Percentiles rank a stretch among this genome's conserved stretches.
These are phyloP conservation scores for Lactarius hatsudake DNA, from an alignment of 768 basidiomycete genomes.

Conservation along the genomic window DNA sequence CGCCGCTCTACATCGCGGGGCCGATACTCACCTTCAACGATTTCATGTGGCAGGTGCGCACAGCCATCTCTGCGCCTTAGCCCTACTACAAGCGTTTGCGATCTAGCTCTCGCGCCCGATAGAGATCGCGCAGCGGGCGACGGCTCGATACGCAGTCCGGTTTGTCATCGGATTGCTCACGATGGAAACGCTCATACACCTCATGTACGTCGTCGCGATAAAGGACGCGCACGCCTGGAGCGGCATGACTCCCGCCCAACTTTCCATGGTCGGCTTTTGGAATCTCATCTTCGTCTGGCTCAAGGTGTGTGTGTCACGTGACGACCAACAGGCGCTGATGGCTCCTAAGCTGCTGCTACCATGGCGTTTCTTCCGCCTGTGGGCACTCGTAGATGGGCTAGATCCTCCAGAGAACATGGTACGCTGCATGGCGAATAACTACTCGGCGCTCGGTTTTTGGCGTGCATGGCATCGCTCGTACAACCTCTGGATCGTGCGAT, in stretches of 20 bases:
- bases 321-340: too few relatives aligned
- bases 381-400: conserved; percentile 84
- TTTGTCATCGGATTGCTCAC: conserved; percentile 70
- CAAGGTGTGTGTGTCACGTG: conserved; percentile 53
- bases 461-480: conserved; percentile 94
- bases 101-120: conserved; percentile 60
- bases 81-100: not conserved
- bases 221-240: conserved; percentile 85
- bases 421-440: conserved; percentile 97
- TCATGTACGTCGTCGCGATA: conserved; percentile 96
- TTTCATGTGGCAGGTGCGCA: conserved; percentile 82
- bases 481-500: conserved; percentile 94
- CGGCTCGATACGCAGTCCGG: conserved; percentile 61
- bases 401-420: conserved; percentile 99
- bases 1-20: conserved; percentile 93
- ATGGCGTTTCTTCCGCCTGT: conserved; percentile 96
- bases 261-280: conserved; percentile 96
- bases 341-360: conserved; percentile 76
- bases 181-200: conserved; percentile 91
- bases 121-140: conserved; percentile 39
- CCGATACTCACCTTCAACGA: conserved; percentile 97
- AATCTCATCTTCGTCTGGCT: conserved; percentile 95
- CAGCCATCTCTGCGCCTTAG: not conserved
- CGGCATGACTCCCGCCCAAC: conserved; percentile 71
- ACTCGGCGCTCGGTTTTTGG: conserved; percentile 93